Conservation (phyloP, 176 grass and related monocot species). For the Zea mays region Zm-B73-REFERENCE-NAM-5.0 NC_050103.1:137746501-137747000, state of each 20-base stretch:
- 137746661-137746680: conserved; percentile 26
- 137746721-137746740: conserved; percentile 33
- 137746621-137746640: conserved; percentile 6
- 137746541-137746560: background rate
- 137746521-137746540: too few relatives aligned
- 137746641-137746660: background rate
- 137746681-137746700: conserved; percentile 52
- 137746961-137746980: background rate
- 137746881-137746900: conserved; percentile 73
- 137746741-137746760: conserved; percentile 41
- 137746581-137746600: background rate
- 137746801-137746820: conserved; percentile 68
- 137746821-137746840: conserved; percentile 85
- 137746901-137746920: too few relatives aligned
- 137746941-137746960: too few relatives aligned
- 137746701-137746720: conserved; percentile 25
- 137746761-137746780: conserved; percentile 56
- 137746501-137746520: too few relatives aligned
- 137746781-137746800: conserved; percentile 64
- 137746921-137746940: background rate
- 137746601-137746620: background rate
- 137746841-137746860: conserved; percentile 75
- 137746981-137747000: background rate
- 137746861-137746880: conserved; percentile 82
- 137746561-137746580: background rate